These are phyloP conservation scores for Sugiyamaella chiloensis DNA, from an alignment of 805 yeast genomes.

Conservation along the genomic window DNA sequence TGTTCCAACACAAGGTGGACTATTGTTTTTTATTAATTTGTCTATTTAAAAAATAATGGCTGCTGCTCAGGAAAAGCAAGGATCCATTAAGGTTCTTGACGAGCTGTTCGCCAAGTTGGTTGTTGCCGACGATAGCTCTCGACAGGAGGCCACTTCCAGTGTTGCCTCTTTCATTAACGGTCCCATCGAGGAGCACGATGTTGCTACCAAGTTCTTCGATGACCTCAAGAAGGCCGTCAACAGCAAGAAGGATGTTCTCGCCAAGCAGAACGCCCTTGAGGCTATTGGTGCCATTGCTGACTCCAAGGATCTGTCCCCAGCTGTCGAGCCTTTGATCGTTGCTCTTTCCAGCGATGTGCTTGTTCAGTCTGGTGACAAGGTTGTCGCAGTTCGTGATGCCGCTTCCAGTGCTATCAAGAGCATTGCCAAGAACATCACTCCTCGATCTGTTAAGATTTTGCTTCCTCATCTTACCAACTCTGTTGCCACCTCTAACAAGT, in stretches of 20 bases:
- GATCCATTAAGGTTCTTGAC: constrained; percentile 65
- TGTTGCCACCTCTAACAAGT: constrained; percentile 69
- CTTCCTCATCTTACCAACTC: constrained; percentile 74
- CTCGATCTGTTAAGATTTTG: constrained; percentile 86
- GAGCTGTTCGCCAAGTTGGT: constrained; percentile 91
- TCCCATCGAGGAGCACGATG: constrained; percentile 97
- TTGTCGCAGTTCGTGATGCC: constrained; percentile 63
- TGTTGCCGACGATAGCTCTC: constrained; percentile 78
- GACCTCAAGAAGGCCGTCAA: constrained; percentile 71
- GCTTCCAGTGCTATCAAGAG: constrained; percentile 78
- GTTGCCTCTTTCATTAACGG: constrained; percentile 94
- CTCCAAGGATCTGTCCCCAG: constrained; percentile 68
- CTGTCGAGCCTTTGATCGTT: constrained; percentile 95
- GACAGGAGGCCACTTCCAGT: constrained; percentile 81
- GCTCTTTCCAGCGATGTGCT: constrained; percentile 67
- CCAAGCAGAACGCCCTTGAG: constrained; percentile 73
- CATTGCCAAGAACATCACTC: constrained; percentile 79
- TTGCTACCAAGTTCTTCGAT: constrained; percentile 82
- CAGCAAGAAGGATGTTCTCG: constrained; percentile 69
- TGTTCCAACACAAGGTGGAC: constrained; percentile 1
- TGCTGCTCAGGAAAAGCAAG: constrained; percentile 23
- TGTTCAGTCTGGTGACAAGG: constrained; percentile 87
- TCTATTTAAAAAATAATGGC: constrained; percentile 18
- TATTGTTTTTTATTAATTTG: not conserved
- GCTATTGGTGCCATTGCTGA: constrained; percentile 86